Conservation (phyloP, 208 protist species). For the Trypanosoma grayi region DNA sequence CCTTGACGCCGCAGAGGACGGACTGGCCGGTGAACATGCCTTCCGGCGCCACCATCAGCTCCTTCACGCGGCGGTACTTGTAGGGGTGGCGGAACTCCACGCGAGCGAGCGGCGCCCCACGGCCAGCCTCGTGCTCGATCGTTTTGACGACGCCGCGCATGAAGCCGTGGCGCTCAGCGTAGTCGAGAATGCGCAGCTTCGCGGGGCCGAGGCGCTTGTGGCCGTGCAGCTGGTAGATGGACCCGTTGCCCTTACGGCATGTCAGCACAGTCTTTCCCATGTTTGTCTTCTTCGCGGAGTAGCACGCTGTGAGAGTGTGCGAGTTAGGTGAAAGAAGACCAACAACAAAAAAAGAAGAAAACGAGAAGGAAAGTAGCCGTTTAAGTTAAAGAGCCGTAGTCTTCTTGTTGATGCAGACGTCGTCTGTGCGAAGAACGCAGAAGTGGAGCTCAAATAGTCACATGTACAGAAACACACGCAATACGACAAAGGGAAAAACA, state of each 20-base stretch:
- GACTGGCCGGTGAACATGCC: slow-evolving; percentile 99
- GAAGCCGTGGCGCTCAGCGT: slow-evolving; percentile 95
- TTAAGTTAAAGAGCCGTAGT: too few species aligned
- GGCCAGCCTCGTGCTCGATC: slow-evolving; percentile 99
- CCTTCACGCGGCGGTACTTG: slow-evolving; percentile 89
- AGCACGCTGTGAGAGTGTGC: slow-evolving; percentile 25
- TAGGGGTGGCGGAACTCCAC: slow-evolving; percentile 98
- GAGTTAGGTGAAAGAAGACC: too few species aligned
- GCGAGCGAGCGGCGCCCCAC: slow-evolving; percentile 98
- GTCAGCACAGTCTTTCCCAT: slow-evolving; percentile 88
- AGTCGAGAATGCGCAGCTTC: slow-evolving; percentile 96
- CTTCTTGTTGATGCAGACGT: too few species aligned
- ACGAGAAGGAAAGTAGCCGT: not conserved
- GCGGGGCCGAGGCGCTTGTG: slow-evolving; percentile 95
- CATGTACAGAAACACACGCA: not conserved
- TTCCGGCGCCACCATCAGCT: slow-evolving; percentile 98
- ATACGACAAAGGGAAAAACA: slow-evolving; percentile 2
- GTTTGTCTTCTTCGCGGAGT: slow-evolving; percentile 22
- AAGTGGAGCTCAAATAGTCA: too few species aligned
- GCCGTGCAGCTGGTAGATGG: slow-evolving; percentile 91
- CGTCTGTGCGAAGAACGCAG: too few species aligned
- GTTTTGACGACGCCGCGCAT: slow-evolving; percentile 86
- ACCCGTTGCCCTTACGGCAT: slow-evolving; percentile 95
- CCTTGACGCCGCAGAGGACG: slow-evolving; percentile 98
- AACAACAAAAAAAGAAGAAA: slow-evolving; percentile 1